Percentiles rank a stretch among this genome's conserved stretches.
phyloP scores from a whole-genome alignment of 768 basidiomycete genomes.

The Lepiota subincarnata region DNA sequence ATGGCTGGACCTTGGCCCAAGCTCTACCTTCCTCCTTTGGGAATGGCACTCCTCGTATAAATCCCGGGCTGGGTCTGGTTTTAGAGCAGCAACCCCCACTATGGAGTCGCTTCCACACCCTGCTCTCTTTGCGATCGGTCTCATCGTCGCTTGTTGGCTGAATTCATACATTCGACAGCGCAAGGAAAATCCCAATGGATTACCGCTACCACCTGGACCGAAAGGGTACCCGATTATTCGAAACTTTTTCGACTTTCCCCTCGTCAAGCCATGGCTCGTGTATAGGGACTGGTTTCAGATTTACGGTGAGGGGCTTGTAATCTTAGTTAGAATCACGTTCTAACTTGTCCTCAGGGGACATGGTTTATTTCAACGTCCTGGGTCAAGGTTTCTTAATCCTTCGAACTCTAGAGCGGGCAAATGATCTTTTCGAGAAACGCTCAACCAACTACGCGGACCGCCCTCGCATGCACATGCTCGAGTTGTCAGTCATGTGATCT shows the following conservation, averaged over 20 bases:
- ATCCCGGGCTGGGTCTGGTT: too few relatives aligned
- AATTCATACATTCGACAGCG: neutral
- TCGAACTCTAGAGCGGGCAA: constrained; percentile 5
- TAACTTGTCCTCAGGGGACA: constrained; percentile 9
- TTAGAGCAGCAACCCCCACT: too few relatives aligned
- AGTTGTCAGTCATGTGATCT: constrained; percentile 30
- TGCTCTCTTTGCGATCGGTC: too few relatives aligned
- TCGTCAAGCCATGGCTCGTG: constrained; percentile 13
- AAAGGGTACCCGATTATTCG: neutral
- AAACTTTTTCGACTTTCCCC: constrained; percentile 1
- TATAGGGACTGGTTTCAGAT: constrained; percentile 16
- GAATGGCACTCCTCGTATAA: too few relatives aligned
- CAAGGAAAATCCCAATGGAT: neutral
- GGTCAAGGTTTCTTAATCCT: constrained; percentile 14
- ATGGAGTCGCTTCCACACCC: too few relatives aligned
- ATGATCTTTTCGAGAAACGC: constrained; percentile 15
- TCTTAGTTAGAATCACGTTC: neutral
- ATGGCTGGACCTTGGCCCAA: too few relatives aligned
- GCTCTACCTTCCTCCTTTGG: too few relatives aligned
- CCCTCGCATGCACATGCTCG: constrained; percentile 41
- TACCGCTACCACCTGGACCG: neutral
- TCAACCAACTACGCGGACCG: constrained; percentile 19
- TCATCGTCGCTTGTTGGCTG: too few relatives aligned
- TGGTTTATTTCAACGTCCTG: constrained; percentile 14
- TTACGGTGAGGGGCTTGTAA: constrained; percentile 12